Base-by-base conservation (phyloP, 2,329 filamentous ascomycete species). In the Dothistroma pini region DNA sequence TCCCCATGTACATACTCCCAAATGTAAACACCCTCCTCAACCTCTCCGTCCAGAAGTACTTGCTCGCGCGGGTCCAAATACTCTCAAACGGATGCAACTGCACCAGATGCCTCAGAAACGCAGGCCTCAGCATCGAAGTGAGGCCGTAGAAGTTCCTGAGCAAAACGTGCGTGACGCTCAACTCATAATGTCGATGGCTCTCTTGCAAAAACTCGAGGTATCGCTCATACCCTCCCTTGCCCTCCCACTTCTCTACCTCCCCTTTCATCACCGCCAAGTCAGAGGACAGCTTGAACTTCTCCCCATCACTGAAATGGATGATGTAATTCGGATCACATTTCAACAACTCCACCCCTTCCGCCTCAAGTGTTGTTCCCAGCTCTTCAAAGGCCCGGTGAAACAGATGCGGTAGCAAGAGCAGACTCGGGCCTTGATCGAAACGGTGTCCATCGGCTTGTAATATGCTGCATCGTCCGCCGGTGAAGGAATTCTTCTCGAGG, bases 1-100 rank as follows among this genome's bases (percentile, higher is more conserved):
- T 91, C 0, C 89, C 89, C 86, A 91, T 89, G 70, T 92, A 91
- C 89, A 91, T 92, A 68, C 86, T 90, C 22, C 85, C 88, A 74
- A 91, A 91, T 0, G 89, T 91, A 66, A 91, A 91, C 0, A 89
- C 88, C 29, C 88, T 77, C 62, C 89, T 79, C 68, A 91, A 70
- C 60, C 88, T 78, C 70, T 91, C 88, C 0, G 86, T 87, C 79
- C 79, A 82, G 73, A 91, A 91, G 69, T 91, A 91, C 63, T 81
- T 81, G 29, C 83, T 79, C 2, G 87, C 85, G 31, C 89, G 77
- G 7, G 79, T 78, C 78, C 87, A 91, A 16, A 90, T 88, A 67
- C 82, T 87, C 72, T 90, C 86, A 63, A 91, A 86, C 0, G 87
- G 88, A 76, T 90, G 89, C 59, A 91, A 72, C 11, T 77, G 77